phyloP scores from a whole-genome alignment of 768 basidiomycete species.

The Suillus alpinus region DNA sequence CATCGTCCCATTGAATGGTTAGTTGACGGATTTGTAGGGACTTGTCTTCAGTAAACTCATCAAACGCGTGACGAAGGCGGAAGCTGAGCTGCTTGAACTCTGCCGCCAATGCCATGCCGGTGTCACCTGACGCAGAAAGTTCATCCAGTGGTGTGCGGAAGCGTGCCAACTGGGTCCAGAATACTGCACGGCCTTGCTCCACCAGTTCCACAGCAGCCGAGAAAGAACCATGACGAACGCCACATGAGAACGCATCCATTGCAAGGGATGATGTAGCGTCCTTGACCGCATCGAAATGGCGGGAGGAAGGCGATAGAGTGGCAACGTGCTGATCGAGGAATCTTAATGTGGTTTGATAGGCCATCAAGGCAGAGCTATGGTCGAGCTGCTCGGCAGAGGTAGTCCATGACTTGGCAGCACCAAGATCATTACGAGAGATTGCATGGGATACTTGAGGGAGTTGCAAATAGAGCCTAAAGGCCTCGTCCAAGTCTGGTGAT shows the following conservation, averaged over 20 bases:
- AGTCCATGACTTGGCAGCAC: no score
- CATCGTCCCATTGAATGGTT: slow-evolving; percentile 9
- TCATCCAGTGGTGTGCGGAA: slow-evolving; percentile 24
- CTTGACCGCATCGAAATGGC: slow-evolving; percentile 14
- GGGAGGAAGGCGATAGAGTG: background rate
- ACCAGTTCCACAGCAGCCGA: slow-evolving; percentile 28
- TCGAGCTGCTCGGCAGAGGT: no score
- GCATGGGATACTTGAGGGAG: no score
- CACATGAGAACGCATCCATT: slow-evolving; percentile 24
- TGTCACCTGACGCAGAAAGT: slow-evolving; percentile 18
- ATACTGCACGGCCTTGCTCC: slow-evolving; percentile 28
- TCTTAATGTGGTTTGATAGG: no score
- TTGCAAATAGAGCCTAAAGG: no score
- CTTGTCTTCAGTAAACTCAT: background rate
- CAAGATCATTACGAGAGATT: no score
- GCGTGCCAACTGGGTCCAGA: slow-evolving; percentile 33
- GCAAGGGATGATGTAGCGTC: slow-evolving; percentile 16
- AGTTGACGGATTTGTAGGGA: slow-evolving; percentile 9
- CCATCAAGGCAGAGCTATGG: no score
- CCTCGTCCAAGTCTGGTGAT: no score
- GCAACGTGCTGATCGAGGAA: no score
- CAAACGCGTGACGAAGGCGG: slow-evolving; percentile 5
- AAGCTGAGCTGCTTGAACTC: slow-evolving; percentile 20
- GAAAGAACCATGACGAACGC: slow-evolving; percentile 19
- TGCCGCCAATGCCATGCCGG: slow-evolving; percentile 17